These are phyloP conservation scores for Leccinellum rugosiceps DNA, from an alignment of 768 basidiomycete species.

Conservation along the genomic window DNA sequence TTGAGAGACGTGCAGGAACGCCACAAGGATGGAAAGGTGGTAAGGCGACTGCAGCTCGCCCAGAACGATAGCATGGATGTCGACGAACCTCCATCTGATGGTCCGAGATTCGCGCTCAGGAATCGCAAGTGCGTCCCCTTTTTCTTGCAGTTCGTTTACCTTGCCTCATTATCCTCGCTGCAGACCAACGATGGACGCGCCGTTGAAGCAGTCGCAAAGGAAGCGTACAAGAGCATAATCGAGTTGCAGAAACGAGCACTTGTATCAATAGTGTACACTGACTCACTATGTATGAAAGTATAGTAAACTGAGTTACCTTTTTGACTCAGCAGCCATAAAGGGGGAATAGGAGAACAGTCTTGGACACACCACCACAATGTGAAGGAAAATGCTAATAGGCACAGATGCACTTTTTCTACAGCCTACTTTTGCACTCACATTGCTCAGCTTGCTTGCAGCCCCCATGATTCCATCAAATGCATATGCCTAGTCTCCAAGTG, in stretches of 20 bases:
- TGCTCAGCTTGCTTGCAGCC: too few relatives aligned
- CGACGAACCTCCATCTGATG: slow-evolving; percentile 51
- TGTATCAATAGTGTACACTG: slow-evolving; percentile 6
- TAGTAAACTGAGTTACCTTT: too few relatives aligned
- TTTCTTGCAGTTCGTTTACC: neutral
- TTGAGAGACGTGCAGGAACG: slow-evolving; percentile 64
- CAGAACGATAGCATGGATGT: slow-evolving; percentile 57
- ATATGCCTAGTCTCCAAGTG: too few relatives aligned
- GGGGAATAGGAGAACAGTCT: too few relatives aligned
- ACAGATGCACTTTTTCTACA: too few relatives aligned
- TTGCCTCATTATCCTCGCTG: neutral
- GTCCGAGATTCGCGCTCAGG: slow-evolving; percentile 41
- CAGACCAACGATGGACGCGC: slow-evolving; percentile 39
- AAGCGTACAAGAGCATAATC: slow-evolving; percentile 58
- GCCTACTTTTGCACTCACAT: too few relatives aligned
- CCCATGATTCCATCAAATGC: too few relatives aligned
- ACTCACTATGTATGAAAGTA: too few relatives aligned
- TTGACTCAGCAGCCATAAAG: too few relatives aligned
- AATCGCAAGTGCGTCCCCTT: slow-evolving; percentile 53
- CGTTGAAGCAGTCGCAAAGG: slow-evolving; percentile 43
- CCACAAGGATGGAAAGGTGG: slow-evolving; percentile 54
- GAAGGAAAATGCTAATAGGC: too few relatives aligned
- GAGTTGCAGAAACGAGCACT: neutral
- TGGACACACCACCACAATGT: too few relatives aligned
- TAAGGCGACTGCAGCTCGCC: slow-evolving; percentile 22